phyloP scores from a whole-genome alignment of 305 asterid species.

The Lippia alba region DNA sequence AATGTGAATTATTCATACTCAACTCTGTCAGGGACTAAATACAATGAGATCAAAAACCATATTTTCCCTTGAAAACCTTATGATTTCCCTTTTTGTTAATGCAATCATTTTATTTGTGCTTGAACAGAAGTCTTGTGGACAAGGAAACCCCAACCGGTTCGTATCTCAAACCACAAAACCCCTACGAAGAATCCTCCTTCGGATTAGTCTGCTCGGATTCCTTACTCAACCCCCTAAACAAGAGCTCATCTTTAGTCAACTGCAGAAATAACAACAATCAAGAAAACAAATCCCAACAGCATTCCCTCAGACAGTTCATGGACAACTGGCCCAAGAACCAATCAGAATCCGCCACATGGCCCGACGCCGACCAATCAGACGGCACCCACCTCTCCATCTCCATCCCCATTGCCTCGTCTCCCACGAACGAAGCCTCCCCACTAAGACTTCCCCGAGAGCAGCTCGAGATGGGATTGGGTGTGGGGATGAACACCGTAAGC shows the following conservation, averaged over 20 bases:
- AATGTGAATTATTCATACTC: no score
- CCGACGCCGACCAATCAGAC: constrained; percentile 53
- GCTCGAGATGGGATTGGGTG: constrained; percentile 70
- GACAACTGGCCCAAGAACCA: constrained; percentile 68
- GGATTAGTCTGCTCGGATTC: constrained; percentile 86
- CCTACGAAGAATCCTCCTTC: constrained; percentile 39
- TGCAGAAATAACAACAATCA: constrained; percentile 38
- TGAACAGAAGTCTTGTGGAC: constrained; percentile 46
- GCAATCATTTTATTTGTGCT: neutral
- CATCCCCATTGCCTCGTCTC: constrained; percentile 63
- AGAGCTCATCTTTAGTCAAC: constrained; percentile 50
- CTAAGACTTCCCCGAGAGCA: constrained; percentile 51
- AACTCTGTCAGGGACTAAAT: no score
- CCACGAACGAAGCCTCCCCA: constrained; percentile 55
- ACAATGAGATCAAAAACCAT: no score
- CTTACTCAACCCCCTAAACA: constrained; percentile 73
- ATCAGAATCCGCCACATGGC: constrained; percentile 46
- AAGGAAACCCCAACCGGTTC: constrained; percentile 44
- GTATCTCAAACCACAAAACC: constrained; percentile 30
- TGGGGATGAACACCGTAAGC: constrained; percentile 37
- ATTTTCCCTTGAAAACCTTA: no score
- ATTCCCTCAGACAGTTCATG: constrained; percentile 62
- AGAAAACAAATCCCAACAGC: constrained; percentile 41
- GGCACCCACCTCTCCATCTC: constrained; percentile 86
- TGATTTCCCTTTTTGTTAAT: no score